Evolutionary conservation across 805 yeast genomes (phyloP), one percentile per base, ranked within the genome.

Genomic region (Lachancea fermentati): DNA sequence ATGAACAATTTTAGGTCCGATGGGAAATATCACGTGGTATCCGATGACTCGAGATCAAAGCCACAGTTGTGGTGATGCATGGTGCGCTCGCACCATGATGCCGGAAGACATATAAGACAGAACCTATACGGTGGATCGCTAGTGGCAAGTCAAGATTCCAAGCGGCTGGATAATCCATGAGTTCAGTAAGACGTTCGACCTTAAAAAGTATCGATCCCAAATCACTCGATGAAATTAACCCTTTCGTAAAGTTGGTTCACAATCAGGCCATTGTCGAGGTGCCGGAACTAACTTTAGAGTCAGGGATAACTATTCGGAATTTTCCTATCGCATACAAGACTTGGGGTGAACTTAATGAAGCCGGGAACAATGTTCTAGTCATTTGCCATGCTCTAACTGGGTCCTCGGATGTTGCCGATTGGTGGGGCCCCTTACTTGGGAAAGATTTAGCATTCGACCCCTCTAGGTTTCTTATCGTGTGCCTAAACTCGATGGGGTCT

Each of bases 381-480:
- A 85, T 93, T 11, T 85, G 96, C 52, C 98, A 93, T 67, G 97
- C 98, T 0, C 69, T 93, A 41, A 88, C 97, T 0, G 98, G 98
- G 0, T 87, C 96, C 0, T 76, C 96, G 0, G 97, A 93, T 59
- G 96, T 91, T 13, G 74, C 83, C 30, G 98, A 93, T 55, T 93
- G 98, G 98, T 93, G 98, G 98, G 97, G 97, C 0, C 97, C 97
- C 0, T 63, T 93, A 17, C 66, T 93, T 19, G 98, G 97, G 0
- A 84, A 78, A 11, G 75, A 81, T 43, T 40, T 49, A 37, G 94
- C 97, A 1, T 87, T 93, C 62, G 98, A 93, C 63, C 95, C 97
- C 0, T 69, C 88, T 0, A 74, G 84, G 48, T 93, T 81, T 60
- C 86, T 86, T 60, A 78, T 93, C 34, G 72, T 93, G 12, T 91